Percentiles rank a stretch among this genome's conserved stretches.
phyloP scores from a whole-genome alignment of 352 stramenopile genomes.

The Globisporangium apiculatum region DNA sequence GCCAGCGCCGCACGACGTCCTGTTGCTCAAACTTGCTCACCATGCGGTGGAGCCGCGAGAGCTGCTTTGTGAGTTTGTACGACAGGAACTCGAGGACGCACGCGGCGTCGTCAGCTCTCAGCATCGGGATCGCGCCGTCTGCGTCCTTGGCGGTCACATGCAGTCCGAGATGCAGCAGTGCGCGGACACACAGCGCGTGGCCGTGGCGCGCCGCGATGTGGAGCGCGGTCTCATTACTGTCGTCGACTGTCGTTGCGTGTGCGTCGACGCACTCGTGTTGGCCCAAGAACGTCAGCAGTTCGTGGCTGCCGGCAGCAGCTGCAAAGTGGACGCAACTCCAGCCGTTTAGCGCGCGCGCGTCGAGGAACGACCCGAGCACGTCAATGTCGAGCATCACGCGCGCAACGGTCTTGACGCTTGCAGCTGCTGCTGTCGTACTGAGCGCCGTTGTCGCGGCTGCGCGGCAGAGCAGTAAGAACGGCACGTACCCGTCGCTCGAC shows the following conservation, averaged over 20 bases:
- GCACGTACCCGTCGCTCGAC: conserved; percentile 26
- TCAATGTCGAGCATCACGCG: conserved; percentile 50
- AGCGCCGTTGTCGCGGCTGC: conserved; percentile 5
- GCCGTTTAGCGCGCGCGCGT: conserved; percentile 25
- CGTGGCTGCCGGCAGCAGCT: conserved; percentile 37
- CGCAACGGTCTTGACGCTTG: conserved; percentile 28
- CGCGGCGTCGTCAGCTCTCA: conserved; percentile 19
- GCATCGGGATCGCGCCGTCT: conserved; percentile 39
- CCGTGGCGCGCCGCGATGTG: conserved; percentile 43
- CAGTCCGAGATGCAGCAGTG: conserved; percentile 27
- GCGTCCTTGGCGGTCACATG: conserved; percentile 39
- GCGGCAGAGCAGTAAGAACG: conserved; percentile 48
- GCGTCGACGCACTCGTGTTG: conserved; percentile 28
- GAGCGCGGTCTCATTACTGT: conserved; percentile 35
- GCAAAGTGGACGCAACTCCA: conserved; percentile 53
- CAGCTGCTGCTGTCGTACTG: conserved; percentile 10
- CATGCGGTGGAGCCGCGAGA: conserved; percentile 48
- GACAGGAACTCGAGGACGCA: conserved; percentile 46
- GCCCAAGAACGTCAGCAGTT: conserved; percentile 30
- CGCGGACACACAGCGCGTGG: conserved; percentile 24
- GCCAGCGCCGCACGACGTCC: conserved; percentile 43
- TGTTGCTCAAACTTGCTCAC: conserved; percentile 30
- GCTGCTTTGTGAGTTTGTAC: conserved; percentile 49
- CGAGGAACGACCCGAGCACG: conserved; percentile 47
- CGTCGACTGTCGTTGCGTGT: conserved; percentile 27